These are phyloP conservation scores for Ganoderma meredithae DNA, from an alignment of 1,284 basidiomycete genomes.

Conservation along the genomic window DNA sequence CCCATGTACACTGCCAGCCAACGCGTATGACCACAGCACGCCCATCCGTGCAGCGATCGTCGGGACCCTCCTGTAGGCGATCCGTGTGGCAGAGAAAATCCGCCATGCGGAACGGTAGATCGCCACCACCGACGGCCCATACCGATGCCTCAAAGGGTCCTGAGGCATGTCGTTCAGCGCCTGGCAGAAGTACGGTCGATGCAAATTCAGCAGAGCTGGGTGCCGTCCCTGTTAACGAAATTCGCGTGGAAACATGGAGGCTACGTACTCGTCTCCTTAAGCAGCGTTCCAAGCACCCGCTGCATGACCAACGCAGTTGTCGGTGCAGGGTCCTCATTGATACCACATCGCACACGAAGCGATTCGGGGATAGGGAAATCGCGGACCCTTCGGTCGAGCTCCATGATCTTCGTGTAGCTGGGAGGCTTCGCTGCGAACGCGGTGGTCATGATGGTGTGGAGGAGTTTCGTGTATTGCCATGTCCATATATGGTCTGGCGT, in stretches of 20 bases:
- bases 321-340: constrained; percentile 32
- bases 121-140: constrained; percentile 71
- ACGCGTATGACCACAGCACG: constrained; percentile 64
- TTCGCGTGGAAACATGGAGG: not conserved
- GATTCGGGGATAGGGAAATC: constrained; percentile 58
- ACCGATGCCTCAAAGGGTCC: constrained; percentile 66
- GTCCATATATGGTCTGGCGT: constrained; percentile 61
- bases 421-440: constrained; percentile 64
- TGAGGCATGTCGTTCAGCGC: constrained; percentile 65
- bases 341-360: constrained; percentile 50
- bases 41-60: constrained; percentile 53
- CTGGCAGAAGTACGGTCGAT: constrained; percentile 72
- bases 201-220: constrained; percentile 69
- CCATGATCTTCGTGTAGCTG: constrained; percentile 51
- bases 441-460: constrained; percentile 58
- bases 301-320: constrained; percentile 45
- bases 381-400: constrained; percentile 50
- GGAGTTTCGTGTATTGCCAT: constrained; percentile 58
- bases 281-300: constrained; percentile 55
- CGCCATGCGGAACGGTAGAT: constrained; percentile 76
- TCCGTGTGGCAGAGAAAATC: constrained; percentile 55
- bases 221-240: constrained; percentile 2
- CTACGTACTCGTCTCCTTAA: constrained; percentile 65
- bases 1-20: constrained; percentile 65
- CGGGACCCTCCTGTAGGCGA: constrained; percentile 50